Evolutionary conservation across 2,329 filamentous ascomycete species (phyloP).

Genomic region (Neonectria neomacrospora): DNA sequence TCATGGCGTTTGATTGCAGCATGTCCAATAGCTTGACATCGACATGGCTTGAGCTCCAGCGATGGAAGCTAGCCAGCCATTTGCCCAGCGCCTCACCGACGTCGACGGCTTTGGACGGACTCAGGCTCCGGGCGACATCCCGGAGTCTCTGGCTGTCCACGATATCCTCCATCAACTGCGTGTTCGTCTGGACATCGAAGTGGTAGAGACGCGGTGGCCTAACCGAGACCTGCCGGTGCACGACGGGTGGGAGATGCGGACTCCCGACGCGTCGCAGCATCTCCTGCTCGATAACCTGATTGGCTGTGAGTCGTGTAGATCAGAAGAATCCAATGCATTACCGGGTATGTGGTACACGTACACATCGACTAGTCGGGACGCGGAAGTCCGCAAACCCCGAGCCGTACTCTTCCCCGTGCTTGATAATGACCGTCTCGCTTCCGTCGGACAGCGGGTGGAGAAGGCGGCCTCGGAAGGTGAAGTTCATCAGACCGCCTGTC

Average conservation of each 20-base stretch:
- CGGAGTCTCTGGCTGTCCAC: neutral
- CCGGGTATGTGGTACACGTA: no score
- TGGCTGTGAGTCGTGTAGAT: no score
- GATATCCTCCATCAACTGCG: neutral
- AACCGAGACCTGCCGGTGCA: neutral
- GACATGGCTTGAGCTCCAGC: neutral
- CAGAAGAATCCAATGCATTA: no score
- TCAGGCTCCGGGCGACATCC: neutral
- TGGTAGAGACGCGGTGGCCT: neutral
- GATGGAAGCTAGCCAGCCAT: neutral
- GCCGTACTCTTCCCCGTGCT: neutral
- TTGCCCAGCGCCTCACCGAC: neutral
- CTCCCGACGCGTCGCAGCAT: neutral
- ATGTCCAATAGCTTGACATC: neutral
- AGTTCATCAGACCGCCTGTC: neutral
- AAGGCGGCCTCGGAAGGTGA: neutral
- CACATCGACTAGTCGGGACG: neutral
- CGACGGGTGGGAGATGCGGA: neutral
- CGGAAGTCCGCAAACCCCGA: neutral
- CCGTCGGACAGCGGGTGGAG: neutral
- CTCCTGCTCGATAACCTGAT: neutral
- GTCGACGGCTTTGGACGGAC: neutral
- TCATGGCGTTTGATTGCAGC: neutral
- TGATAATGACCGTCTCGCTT: neutral
- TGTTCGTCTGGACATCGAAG: neutral